Evolutionary conservation across 441 rosid species (phyloP).

Genomic region (Erodium trifolium): DNA sequence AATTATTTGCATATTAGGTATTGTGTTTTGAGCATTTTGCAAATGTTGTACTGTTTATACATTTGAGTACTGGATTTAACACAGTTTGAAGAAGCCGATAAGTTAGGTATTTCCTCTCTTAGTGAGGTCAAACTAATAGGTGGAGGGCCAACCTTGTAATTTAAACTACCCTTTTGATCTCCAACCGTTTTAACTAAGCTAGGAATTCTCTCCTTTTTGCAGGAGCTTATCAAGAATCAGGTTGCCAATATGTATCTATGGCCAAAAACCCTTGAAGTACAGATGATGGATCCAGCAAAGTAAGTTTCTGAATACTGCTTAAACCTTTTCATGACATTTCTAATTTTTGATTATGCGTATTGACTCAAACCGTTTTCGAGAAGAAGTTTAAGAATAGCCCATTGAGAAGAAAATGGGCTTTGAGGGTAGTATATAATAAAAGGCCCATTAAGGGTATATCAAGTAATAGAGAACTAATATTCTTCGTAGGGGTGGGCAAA

Average conservation of each 20-base stretch:
- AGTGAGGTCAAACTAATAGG: background rate
- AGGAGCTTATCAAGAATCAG: conserved; percentile 92
- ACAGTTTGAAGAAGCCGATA: background rate
- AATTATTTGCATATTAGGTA: background rate
- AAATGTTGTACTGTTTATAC: background rate
- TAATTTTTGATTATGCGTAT: conserved; percentile 9
- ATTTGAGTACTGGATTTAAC: background rate
- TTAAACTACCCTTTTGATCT: no score
- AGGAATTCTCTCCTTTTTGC: conserved; percentile 19
- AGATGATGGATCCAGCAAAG: conserved; percentile 73
- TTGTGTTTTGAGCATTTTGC: background rate
- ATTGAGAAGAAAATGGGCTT: no score
- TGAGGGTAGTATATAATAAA: no score
- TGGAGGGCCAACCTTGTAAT: no score
- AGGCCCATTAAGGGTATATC: no score
- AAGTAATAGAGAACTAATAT: no score
- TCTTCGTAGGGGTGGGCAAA: no score
- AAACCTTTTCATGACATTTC: background rate
- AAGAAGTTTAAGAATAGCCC: no score
- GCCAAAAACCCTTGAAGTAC: conserved; percentile 82
- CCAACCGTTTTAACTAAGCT: conserved; percentile 10
- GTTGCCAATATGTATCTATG: conserved; percentile 93
- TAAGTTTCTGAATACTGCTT: conserved; percentile 26
- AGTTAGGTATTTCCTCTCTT: background rate
- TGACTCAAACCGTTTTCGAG: conserved; percentile 7